Evolutionary conservation across 73 alveolate species (phyloP), one percentile per base, ranked within the genome.

Genomic region (Chromera velia): DNA sequence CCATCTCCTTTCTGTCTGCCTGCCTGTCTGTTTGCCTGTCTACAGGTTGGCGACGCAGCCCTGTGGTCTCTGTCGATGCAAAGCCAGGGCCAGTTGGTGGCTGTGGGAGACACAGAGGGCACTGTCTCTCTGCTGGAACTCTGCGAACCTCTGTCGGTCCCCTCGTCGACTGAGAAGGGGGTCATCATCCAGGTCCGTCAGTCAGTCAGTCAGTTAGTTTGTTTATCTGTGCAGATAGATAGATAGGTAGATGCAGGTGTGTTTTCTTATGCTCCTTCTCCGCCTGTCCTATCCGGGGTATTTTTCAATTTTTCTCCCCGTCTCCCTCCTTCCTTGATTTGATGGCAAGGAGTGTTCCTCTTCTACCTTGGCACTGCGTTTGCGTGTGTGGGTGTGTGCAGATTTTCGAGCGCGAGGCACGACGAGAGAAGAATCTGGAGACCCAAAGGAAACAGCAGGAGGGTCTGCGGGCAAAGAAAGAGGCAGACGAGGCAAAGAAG

Each of bases 21-120:
- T 80, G 75, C 70, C 89, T 74, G 65, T 33, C 73, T 74, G 81
- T 84, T 74, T 40, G 55, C 22, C 4, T 40, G 55, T 4, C 13
- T 7, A 7, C 55, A 40, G 55, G 55, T 40, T 40, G 55, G 55
- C 9, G 92, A 87, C 74, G 74, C 85, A 32, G 88, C 92, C 0
- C 45, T 87, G 68, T 75, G 89, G n/a, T 67, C 84, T 49, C 81
- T 87, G 62, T 81, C 92, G 18, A 74, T 76, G 17, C 72, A 81
- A 71, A 40, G 13, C 55, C 55, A 40, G 13, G 93, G 93, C 27
- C 74, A 84, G 48, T 74, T 90, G 80, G 94, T 87, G 31, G 98
- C 98, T 28, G 84, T 93, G 48, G 98, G 98, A 32, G 98, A 93
- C 82, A 79, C 93, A 32, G 98, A 93, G 69, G 98, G 98, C n/a